Conservation (phyloP, 345 rosid genomes). For the Laguncularia racemosa region DNA sequence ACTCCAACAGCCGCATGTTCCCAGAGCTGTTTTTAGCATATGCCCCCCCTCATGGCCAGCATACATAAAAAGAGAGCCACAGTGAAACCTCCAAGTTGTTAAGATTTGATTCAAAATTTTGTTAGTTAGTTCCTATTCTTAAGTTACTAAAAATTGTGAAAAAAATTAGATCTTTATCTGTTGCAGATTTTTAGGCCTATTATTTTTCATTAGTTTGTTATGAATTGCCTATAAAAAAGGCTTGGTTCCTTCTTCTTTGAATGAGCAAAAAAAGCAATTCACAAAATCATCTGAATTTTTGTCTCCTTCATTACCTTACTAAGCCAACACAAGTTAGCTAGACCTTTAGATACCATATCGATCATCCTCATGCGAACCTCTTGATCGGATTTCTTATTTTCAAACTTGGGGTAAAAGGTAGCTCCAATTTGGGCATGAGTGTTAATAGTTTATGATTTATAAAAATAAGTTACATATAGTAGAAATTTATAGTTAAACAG, state of each 20-base stretch:
- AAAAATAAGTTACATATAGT: too few relatives aligned
- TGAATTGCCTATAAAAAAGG: too few relatives aligned
- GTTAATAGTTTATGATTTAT: too few relatives aligned
- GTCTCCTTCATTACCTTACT: too few relatives aligned
- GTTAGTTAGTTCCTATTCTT: too few relatives aligned
- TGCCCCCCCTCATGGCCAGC: conserved; percentile 92
- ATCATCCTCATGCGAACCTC: conserved; percentile 94
- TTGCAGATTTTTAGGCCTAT: too few relatives aligned
- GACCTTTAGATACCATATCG: conserved; percentile 83
- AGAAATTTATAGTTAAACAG: too few relatives aligned
- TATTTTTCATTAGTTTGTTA: too few relatives aligned
- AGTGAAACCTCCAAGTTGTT: conserved; percentile 78
- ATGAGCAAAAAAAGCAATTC: background rate
- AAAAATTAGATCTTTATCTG: too few relatives aligned
- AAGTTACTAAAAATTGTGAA: too few relatives aligned
- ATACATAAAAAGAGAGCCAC: conserved; percentile 95
- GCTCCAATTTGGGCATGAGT: conserved; percentile 83
- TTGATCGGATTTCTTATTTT: conserved; percentile 96
- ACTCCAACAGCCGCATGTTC: conserved; percentile 97
- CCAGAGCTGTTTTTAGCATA: conserved; percentile 99
- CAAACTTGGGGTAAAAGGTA: conserved; percentile 94
- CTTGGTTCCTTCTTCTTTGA: too few relatives aligned
- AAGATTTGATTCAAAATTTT: too few relatives aligned
- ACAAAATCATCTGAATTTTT: conserved; percentile 8
- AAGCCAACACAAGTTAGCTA: conserved; percentile 65